These are phyloP conservation scores for Suillus luteus DNA, from an alignment of 768 basidiomycete genomes.

Conservation along the genomic window DNA sequence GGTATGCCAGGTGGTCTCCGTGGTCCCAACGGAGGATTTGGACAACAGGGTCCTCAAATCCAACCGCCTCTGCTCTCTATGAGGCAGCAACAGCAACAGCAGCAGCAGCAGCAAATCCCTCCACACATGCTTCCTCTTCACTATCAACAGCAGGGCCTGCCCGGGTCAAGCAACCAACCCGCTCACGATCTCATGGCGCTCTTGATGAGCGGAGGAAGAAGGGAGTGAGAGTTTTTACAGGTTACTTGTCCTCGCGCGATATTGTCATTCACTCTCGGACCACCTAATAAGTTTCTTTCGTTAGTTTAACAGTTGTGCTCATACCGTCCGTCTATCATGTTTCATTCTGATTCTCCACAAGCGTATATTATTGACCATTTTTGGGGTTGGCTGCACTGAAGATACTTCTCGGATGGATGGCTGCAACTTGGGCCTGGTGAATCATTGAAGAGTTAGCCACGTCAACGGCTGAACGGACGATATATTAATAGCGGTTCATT, in stretches of 20 bases:
- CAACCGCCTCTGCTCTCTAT: constrained; percentile 33
- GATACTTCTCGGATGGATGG: not conserved
- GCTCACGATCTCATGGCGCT: constrained; percentile 82
- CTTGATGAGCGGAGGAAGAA: constrained; percentile 70
- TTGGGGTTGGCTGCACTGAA: constrained; percentile 17
- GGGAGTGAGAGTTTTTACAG: constrained; percentile 50
- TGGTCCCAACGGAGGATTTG: constrained; percentile 46
- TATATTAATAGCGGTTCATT: not conserved
- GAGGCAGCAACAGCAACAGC: constrained; percentile 39
- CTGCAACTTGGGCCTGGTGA: constrained; percentile 3
- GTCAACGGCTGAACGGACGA: not conserved
- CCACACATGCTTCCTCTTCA: constrained; percentile 57
- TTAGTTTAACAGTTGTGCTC: constrained; percentile 35
- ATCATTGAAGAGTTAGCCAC: constrained; percentile 1
- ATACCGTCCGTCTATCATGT: constrained; percentile 25
- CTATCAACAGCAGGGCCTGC: constrained; percentile 60
- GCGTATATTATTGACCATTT: constrained; percentile 25
- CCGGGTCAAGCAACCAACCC: constrained; percentile 52
- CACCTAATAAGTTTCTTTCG: constrained; percentile 24
- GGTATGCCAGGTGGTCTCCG: constrained; percentile 48
- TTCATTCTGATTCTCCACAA: constrained; percentile 21
- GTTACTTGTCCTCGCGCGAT: constrained; percentile 17
- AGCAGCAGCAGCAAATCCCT: constrained; percentile 49
- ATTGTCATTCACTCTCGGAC: constrained; percentile 24
- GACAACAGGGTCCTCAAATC: constrained; percentile 34